Evolutionary conservation across 129 eudicot species (phyloP), one percentile per base, ranked within the genome.

Genomic region (Escallonia rubra): DNA sequence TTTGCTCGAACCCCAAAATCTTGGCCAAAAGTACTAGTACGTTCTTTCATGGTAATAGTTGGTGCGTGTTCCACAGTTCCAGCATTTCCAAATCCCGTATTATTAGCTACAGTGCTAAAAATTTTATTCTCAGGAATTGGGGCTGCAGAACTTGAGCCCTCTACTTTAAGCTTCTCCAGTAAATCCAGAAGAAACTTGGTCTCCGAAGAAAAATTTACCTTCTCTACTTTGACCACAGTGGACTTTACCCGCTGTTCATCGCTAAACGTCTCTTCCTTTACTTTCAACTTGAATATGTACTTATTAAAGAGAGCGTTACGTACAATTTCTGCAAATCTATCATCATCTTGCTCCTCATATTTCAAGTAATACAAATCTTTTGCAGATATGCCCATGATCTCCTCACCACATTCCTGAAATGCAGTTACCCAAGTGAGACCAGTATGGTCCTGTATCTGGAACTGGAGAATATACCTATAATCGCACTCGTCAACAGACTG

Each of bases 381-480:
- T 40, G 99, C 99, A 68, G 95, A 57, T 6, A 72, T 63, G 64
- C 92, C 95, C 76, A 93, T 71, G 34, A 93, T 89, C 54, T 82
- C 90, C 79, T 86, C 87, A 34, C 92, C 95, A 41, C 71, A 45
- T 79, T 89, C 96, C 73, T 89, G 91, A 52, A 89, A 93, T 34
- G 85, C 95, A 67, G 96, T 93, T 47, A 75, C 81, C 91, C 92
- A 89, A 23, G 77, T 76, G 57, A 78, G 34, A 76, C 95, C 90
- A 57, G 96, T 89, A 73, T 93, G 86, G 54, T 93, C 99, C 72
- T 86, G 95, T 61, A 93, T 72, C 57, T 84, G 88, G 57, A 93
- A 12, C 80, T 85, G 96, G 43, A 93, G 90, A 38, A 93, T 84
- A 65, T 93, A 93, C 65, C 99, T 75, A 53, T 83, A 86, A 10